These are phyloP conservation scores for Fusarium sulawesiense DNA, from an alignment of 2,329 filamentous ascomycete genomes.

Conservation along the genomic window DNA sequence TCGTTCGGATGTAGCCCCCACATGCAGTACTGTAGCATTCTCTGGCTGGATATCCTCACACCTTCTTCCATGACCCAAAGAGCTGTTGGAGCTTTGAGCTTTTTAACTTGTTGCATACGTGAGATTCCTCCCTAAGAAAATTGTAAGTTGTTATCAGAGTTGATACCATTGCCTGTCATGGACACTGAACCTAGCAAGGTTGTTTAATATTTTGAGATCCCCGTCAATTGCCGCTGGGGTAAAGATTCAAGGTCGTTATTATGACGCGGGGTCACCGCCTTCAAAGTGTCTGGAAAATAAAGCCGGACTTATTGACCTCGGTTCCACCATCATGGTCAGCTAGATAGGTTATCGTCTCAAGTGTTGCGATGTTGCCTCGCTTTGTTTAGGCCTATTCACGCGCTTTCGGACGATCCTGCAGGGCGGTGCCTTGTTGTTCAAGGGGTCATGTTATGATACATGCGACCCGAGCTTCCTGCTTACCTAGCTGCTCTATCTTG, in stretches of 20 bases:
- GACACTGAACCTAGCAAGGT: not conserved
- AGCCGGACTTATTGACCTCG: constrained; percentile 46
- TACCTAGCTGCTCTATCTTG: constrained; percentile 10
- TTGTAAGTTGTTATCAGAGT: not conserved
- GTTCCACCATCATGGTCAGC: constrained; percentile 31
- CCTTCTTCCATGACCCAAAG: constrained; percentile 6
- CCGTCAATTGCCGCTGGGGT: constrained; percentile 24
- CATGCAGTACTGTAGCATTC: constrained; percentile 9
- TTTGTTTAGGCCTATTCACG: constrained; percentile 20
- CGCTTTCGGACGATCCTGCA: constrained; percentile 13
- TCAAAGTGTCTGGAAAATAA: constrained; percentile 42
- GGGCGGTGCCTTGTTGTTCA: constrained; percentile 6
- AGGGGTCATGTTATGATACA: constrained; percentile 2
- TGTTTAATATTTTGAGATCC: not conserved
- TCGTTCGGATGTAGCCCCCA: constrained; percentile 14
- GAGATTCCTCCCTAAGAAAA: not conserved
- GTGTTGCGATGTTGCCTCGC: constrained; percentile 14
- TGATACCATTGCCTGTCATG: not conserved
- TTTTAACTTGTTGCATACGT: constrained; percentile 2
- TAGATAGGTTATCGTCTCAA: constrained; percentile 23
- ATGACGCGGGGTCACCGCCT: constrained; percentile 49
- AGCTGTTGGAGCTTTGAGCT: constrained; percentile 13
- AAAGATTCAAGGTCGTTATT: constrained; percentile 31
- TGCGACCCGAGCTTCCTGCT: constrained; percentile 15
- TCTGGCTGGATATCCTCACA: constrained; percentile 31